Conservation (phyloP, 129 eudicot genomes). For the Saussurea involucrata region DNA sequence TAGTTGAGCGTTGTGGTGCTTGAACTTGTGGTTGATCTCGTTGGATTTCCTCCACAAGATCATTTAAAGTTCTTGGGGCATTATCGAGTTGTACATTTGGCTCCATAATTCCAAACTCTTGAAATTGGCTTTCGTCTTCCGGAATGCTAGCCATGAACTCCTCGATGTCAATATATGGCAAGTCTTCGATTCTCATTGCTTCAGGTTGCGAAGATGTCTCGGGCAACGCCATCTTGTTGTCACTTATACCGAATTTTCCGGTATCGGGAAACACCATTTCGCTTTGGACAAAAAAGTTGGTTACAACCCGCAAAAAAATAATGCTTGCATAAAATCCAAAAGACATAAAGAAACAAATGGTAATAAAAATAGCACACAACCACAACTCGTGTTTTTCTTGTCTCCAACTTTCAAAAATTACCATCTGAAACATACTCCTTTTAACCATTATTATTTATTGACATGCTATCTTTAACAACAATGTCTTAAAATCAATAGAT, state of each 20-base stretch:
- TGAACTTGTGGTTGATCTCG: background rate
- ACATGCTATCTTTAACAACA: background rate
- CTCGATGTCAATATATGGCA: background rate
- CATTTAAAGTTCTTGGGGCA: background rate
- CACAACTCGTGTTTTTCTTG: background rate
- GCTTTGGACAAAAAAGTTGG: background rate
- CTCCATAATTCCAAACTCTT: background rate
- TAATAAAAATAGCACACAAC: background rate
- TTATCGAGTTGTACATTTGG: background rate
- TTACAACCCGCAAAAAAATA: background rate
- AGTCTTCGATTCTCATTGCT: background rate
- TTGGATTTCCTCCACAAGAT: background rate
- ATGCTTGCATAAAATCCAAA: background rate
- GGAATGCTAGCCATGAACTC: slow-evolving; percentile 12
- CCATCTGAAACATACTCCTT: background rate
- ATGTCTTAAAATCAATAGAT: no score
- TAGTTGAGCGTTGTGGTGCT: background rate
- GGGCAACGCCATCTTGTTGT: background rate
- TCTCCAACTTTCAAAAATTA: background rate
- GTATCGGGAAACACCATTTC: background rate
- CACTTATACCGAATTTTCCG: background rate
- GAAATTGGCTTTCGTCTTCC: background rate
- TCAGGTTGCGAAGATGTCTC: background rate
- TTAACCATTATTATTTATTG: background rate
- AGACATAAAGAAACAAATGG: background rate